These are phyloP conservation scores for Rhodotorula sp. DNA, from an alignment of 1,284 basidiomycete genomes.

Conservation along the genomic window DNA sequence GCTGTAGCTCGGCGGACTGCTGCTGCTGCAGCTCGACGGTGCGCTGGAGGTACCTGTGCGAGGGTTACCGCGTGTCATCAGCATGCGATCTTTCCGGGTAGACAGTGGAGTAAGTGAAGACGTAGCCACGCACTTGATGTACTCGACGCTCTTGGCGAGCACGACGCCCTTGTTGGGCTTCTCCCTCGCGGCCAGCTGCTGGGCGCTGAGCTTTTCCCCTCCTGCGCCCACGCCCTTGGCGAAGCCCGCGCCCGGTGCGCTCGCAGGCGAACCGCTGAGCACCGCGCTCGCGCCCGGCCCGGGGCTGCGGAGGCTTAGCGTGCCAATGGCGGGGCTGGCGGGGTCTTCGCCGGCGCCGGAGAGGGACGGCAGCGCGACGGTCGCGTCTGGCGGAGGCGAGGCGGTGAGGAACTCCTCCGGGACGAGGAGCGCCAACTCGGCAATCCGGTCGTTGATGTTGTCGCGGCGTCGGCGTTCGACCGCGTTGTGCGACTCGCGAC, in stretches of 20 bases:
- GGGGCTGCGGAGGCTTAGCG: constrained; percentile 32
- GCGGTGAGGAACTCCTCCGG: constrained; percentile 61
- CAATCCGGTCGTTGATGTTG: constrained; percentile 92
- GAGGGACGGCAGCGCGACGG: constrained; percentile 59
- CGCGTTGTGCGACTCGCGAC: constrained; percentile 84
- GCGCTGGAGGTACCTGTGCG: constrained; percentile 71
- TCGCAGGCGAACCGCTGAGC: not conserved
- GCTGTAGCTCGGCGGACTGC: constrained; percentile 73
- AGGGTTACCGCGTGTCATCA: not conserved
- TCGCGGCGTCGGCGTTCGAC: constrained; percentile 83
- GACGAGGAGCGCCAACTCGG: constrained; percentile 80
- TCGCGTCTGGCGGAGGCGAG: constrained; percentile 82
- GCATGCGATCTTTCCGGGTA: not conserved
- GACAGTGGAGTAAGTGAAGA: not conserved
- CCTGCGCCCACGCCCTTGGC: not conserved
- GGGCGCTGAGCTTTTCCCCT: not conserved
- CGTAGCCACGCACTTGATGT: constrained; percentile 64
- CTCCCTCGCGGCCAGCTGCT: constrained; percentile 48
- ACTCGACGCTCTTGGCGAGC: constrained; percentile 80
- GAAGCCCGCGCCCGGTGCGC: not conserved
- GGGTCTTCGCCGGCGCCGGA: not conserved
- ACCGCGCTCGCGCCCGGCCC: not conserved
- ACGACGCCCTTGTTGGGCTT: constrained; percentile 92
- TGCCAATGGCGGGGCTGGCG: constrained; percentile 18
- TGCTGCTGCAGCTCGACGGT: constrained; percentile 73